Evolutionary conservation across 225 moss, liverwort and hornwort species (phyloP).

Genomic region (Physcomitrellopsis africana): DNA sequence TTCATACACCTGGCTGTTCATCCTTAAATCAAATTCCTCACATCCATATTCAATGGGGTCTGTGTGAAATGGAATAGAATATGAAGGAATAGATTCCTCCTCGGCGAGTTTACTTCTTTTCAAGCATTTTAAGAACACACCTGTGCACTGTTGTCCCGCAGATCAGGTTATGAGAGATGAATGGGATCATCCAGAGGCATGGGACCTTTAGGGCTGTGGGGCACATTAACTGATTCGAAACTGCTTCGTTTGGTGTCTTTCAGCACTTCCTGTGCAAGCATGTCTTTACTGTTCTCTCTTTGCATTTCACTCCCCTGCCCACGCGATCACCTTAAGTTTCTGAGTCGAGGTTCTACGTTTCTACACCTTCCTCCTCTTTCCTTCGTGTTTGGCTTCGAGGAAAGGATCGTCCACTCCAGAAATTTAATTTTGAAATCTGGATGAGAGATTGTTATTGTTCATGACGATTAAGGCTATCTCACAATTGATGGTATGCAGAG

Average conservation of each 20-base stretch:
- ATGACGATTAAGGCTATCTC: not conserved
- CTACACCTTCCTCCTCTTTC: not conserved
- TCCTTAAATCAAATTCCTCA: too few relatives aligned
- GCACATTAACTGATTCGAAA: not conserved
- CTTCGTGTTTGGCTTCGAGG: not conserved
- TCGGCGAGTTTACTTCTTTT: not conserved
- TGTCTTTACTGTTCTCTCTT: not conserved
- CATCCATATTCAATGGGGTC: not conserved
- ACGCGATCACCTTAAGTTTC: too few relatives aligned
- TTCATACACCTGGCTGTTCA: too few relatives aligned
- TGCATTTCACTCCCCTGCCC: not conserved
- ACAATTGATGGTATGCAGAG: not conserved
- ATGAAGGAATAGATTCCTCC: not conserved
- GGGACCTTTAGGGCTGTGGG: too few relatives aligned
- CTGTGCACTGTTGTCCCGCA: not conserved
- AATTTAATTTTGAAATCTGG: not conserved
- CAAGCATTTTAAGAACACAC: not conserved
- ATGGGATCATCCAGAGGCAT: too few relatives aligned
- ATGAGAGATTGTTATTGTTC: not conserved
- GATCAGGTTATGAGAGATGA: too few relatives aligned
- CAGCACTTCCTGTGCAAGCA: not conserved
- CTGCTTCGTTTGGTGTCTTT: not conserved
- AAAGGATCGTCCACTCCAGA: not conserved
- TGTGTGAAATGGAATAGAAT: not conserved
- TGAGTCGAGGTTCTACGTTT: not conserved